Base-by-base conservation (phyloP, 75 land plant genomes). In the Selaginella tamariscina region DNA sequence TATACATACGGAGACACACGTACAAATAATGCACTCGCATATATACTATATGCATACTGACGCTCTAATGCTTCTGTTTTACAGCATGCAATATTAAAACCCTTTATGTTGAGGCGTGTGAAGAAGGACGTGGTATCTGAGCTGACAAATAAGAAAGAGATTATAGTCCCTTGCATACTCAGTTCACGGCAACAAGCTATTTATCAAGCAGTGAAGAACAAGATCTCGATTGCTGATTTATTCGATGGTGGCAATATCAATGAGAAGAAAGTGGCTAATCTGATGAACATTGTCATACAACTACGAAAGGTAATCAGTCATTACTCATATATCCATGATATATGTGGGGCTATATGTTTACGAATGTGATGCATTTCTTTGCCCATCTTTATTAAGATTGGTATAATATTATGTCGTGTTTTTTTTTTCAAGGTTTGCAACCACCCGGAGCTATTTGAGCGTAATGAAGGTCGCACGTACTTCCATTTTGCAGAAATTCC, bases 251-350 rank as follows among this genome's bases (percentile, higher is more conserved):
- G 91, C 23, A 82, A 81, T 75, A 68, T 90, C 13, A 83, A 79
- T 79, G 96, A 94, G 32, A 93, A 89, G 68, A 93, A 89, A 70
- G 77, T 93, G 56, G 68, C 83, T 2, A 93, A 86, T 65, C 75
- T 94, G 18, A 94, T 94, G 98, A 94, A 94, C 60, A 94, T 94
- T 74, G 98, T 94, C 26, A 90, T 94, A 59, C 98, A 94, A 68
- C 77, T 94, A 63, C 80, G 98, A 60, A 94, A 94, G 91, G 98
- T 89, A 78, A 18, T 15, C 32, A 15, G 1, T 67, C 29, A n/a
- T n/a, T n/a, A n/a, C 30, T 26, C 56, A 29, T 57, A 55, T 49
- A 55, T 66, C 23, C 23, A 8, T 60, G 64, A 60, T 8, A 60
- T 18, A 11, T 49, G 15, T 49, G 54, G 11, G 20, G 54, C 54